Percentiles rank a stretch among this genome's conserved stretches.
Evolutionary conservation across 1,284 basidiomycete genomes (phyloP).

Genomic region (Trichosporon inkin): DNA sequence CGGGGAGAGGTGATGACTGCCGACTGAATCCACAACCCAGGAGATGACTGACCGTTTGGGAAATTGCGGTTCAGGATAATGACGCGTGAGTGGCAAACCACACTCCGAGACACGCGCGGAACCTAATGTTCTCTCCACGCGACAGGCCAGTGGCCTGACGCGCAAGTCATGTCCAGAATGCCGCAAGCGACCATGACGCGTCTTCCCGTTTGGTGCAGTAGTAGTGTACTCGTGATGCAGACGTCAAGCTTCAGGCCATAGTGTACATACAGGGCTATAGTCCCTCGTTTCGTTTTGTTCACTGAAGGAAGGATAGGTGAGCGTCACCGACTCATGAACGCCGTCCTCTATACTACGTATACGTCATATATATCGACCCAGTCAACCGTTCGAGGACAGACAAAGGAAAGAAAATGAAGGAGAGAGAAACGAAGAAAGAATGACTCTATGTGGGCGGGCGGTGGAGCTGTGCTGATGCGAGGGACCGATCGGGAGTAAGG

Average conservation of each 20-base stretch:
- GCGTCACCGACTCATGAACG: not conserved
- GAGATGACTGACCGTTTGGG: not conserved
- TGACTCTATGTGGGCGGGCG: not conserved
- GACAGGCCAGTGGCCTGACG: not conserved
- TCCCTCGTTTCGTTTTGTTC: slow-evolving; percentile 8
- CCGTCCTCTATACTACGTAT: slow-evolving; percentile 7
- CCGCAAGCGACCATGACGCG: too few species aligned
- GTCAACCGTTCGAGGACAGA: not conserved
- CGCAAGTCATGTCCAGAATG: too few species aligned
- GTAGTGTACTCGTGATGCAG: not conserved
- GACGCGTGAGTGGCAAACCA: slow-evolving; percentile 5
- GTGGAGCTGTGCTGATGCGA: not conserved
- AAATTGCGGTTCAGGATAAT: not conserved
- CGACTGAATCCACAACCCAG: not conserved
- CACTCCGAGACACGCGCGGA: not conserved
- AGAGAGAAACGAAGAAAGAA: slow-evolving; percentile 4
- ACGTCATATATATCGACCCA: slow-evolving; percentile 4
- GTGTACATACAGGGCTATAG: slow-evolving; percentile 8
- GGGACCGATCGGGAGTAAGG: not conserved
- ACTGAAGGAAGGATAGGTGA: not conserved
- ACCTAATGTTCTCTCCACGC: not conserved
- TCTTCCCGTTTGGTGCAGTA: not conserved
- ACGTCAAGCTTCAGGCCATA: not conserved
- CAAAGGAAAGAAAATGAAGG: not conserved
- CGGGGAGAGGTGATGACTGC: not conserved